These are phyloP conservation scores for Aspergillus latus DNA, from an alignment of 2,329 filamentous ascomycete genomes.

Conservation along the genomic window DNA sequence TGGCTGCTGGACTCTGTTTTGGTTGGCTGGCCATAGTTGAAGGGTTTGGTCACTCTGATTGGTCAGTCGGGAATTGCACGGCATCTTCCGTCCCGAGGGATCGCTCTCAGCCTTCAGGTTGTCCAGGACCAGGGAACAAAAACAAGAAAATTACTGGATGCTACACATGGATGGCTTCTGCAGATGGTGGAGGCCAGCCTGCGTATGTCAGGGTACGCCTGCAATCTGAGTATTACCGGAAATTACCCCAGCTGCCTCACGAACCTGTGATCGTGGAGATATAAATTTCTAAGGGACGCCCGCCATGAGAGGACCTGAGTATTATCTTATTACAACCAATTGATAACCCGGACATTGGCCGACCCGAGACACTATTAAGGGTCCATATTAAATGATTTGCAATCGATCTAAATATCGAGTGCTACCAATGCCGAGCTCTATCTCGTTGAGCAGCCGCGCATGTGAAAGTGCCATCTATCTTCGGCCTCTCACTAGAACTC, in stretches of 20 bases:
- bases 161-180: no score
- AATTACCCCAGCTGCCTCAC: no score
- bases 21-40: conserved; percentile 13
- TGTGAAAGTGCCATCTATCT: background rate
- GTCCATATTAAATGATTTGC: background rate
- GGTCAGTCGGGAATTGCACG: background rate
- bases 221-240: no score
- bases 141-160: no score
- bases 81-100: background rate
- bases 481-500: background rate
- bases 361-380: background rate
- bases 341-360: background rate
- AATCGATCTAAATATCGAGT: background rate
- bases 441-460: background rate
- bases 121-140: background rate
- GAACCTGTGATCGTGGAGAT: no score
- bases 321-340: background rate
- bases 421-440: background rate
- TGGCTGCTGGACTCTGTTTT: background rate
- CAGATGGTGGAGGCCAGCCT: no score
- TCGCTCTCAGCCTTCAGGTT: background rate
- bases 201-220: no score
- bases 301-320: no score
- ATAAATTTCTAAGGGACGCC: no score
- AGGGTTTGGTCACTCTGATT: background rate